A percentile compares a stretch with the other conserved stretches of the same genome.
Evolutionary conservation across 1,139 yeast genomes (phyloP).

Genomic region (Yamadazyma blattariae): DNA sequence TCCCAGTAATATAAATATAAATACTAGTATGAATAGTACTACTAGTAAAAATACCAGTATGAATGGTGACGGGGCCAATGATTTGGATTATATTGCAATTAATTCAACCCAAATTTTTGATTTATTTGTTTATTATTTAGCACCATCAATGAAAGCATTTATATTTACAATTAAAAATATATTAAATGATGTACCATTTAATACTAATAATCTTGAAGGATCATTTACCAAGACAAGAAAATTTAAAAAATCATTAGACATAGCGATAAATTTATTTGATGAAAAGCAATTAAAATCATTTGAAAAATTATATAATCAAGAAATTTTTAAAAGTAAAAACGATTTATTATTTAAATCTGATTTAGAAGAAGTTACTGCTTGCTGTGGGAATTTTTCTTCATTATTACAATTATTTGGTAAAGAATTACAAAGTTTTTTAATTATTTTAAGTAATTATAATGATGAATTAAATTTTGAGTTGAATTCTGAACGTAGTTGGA

Average conservation of each 20-base stretch:
- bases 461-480: constrained; percentile 16
- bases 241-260: constrained; percentile 45
- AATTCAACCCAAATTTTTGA: constrained; percentile 56
- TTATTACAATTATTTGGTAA: constrained; percentile 61
- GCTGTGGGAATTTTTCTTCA: constrained; percentile 77
- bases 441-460: constrained; percentile 40
- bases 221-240: constrained; percentile 38
- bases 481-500: constrained; percentile 34
- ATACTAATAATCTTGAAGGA: constrained; percentile 22
- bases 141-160: constrained; percentile 72
- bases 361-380: constrained; percentile 80
- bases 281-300: constrained; percentile 58
- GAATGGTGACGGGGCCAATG: constrained; percentile 12
- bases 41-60: constrained; percentile 8
- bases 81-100: constrained; percentile 24
- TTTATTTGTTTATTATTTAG: constrained; percentile 61
- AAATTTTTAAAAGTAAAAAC: constrained; percentile 40
- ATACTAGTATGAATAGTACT: constrained; percentile 1
- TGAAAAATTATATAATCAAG: constrained; percentile 56
- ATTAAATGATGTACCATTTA: constrained; percentile 59
- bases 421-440: constrained; percentile 52
- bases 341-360: constrained; percentile 51
- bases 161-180: constrained; percentile 63
- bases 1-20: not conserved
- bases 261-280: constrained; percentile 56